Percentiles rank a stretch among this genome's conserved stretches.
Evolutionary conservation across 345 rosid species (phyloP).

Genomic region (Bretschneidera sinensis): DNA sequence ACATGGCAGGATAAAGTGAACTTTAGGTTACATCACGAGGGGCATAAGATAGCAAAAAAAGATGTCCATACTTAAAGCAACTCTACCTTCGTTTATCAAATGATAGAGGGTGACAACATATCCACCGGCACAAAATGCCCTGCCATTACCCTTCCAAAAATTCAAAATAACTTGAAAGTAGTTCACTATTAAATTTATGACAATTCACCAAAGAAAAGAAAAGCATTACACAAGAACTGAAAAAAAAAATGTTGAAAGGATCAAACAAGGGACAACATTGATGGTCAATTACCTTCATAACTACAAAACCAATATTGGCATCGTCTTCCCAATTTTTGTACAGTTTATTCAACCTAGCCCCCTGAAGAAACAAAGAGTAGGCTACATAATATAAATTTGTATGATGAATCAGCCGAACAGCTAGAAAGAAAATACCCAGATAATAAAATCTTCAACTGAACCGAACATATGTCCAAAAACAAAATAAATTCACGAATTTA

Average conservation of each 20-base stretch:
- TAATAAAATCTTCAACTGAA: conserved; percentile 1
- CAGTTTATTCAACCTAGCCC: conserved; percentile 51
- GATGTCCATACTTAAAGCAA: too few relatives aligned
- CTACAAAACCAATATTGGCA: conserved; percentile 70
- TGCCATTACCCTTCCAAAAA: conserved; percentile 80
- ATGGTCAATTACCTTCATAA: conserved; percentile 52
- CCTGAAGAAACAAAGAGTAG: conserved; percentile 26
- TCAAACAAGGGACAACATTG: conserved; percentile 2
- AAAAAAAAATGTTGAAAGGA: neutral
- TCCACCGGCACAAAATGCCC: conserved; percentile 97
- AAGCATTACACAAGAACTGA: neutral
- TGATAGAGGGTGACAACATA: conserved; percentile 67
- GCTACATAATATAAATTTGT: neutral
- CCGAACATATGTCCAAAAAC: neutral
- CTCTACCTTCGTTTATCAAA: conserved; percentile 59
- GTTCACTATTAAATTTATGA: neutral
- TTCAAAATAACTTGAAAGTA: conserved; percentile 18
- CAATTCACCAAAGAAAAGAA: neutral
- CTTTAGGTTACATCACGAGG: too few relatives aligned
- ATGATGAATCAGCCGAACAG: neutral
- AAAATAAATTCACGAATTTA: neutral
- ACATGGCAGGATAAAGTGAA: too few relatives aligned
- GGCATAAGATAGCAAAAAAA: too few relatives aligned
- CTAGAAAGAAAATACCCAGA: neutral
- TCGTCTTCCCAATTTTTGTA: conserved; percentile 86